phyloP scores from a whole-genome alignment of 129 eudicot species.

The Smallanthus sonchifolius region DNA sequence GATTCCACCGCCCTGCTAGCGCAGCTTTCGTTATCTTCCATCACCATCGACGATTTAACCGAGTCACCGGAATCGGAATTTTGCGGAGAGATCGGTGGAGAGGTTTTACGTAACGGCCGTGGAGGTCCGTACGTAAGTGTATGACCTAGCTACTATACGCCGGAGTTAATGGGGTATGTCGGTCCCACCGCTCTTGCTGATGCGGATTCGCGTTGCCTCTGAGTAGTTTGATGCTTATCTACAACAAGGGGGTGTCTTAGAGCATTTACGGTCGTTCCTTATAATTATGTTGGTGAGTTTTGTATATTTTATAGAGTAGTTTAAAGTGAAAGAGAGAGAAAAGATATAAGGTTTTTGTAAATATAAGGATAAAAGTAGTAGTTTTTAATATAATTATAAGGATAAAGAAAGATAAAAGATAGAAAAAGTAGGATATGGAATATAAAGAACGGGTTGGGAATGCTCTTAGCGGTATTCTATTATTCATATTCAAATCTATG shows the following conservation, averaged over 20 bases:
- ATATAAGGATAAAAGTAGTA: no score
- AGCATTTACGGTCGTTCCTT: no score
- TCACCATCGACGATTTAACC: slow-evolving; percentile 33
- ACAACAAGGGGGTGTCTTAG: neutral
- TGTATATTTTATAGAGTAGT: no score
- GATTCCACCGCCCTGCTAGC: slow-evolving; percentile 58
- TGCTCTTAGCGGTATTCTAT: no score
- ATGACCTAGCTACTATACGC: slow-evolving; percentile 9
- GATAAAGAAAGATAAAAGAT: no score
- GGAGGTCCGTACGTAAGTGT: slow-evolving; percentile 16
- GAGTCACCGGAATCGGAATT: slow-evolving; percentile 2
- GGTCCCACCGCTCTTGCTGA: slow-evolving; percentile 16
- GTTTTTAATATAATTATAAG: no score
- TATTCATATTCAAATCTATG: no score
- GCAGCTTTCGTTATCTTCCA: slow-evolving; percentile 69
- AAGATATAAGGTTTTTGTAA: no score
- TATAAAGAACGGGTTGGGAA: no score
- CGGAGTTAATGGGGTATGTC: neutral
- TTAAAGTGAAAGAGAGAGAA: no score
- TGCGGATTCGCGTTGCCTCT: slow-evolving; percentile 24
- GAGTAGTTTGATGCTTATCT: slow-evolving; percentile 26
- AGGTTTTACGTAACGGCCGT: neutral
- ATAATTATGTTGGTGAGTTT: no score
- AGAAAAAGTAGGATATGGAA: no score
- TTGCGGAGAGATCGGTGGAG: slow-evolving; percentile 7